Conservation (phyloP, 495 filamentous ascomycete genomes). For the Xylaria curta region DNA sequence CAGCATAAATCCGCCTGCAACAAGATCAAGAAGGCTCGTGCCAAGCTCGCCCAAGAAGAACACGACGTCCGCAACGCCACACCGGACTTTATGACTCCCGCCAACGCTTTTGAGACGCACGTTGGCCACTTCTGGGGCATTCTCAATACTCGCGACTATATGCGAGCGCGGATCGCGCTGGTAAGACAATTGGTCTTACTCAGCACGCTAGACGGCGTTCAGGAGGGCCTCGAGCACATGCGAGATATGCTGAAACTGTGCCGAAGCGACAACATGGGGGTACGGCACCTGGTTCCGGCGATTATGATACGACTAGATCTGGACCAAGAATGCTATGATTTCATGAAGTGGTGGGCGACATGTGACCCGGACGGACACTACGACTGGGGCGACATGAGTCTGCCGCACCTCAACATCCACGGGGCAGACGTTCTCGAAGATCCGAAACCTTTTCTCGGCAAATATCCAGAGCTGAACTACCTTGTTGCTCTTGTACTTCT, state of each 20-base stretch:
- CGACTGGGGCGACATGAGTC: constrained; percentile 46
- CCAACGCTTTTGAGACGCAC: constrained; percentile 44
- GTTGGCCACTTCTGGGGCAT: constrained; percentile 51
- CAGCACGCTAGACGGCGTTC: constrained; percentile 44
- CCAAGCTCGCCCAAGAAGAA: constrained; percentile 39
- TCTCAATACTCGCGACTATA: constrained; percentile 49
- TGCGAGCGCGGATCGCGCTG: constrained; percentile 45
- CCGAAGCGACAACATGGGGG: constrained; percentile 54
- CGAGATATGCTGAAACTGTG: constrained; percentile 50
- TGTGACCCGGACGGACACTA: constrained; percentile 37
- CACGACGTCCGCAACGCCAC: constrained; percentile 39
- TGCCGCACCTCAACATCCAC: constrained; percentile 43
- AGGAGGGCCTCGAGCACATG: constrained; percentile 44
- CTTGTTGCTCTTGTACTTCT: constrained; percentile 43
- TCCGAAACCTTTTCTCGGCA: constrained; percentile 22
- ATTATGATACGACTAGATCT: constrained; percentile 53
- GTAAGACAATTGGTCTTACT: constrained; percentile 40
- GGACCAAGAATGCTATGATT: constrained; percentile 64
- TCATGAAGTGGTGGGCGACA: constrained; percentile 56
- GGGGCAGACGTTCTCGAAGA: constrained; percentile 48
- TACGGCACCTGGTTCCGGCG: constrained; percentile 48
- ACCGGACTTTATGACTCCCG: constrained; percentile 38
- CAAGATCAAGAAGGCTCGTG: constrained; percentile 40
- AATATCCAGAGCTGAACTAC: constrained; percentile 33
- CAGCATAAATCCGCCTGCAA: constrained; percentile 52